Conservation (phyloP, 768 basidiomycete species). For the Mycena amicta region DNA sequence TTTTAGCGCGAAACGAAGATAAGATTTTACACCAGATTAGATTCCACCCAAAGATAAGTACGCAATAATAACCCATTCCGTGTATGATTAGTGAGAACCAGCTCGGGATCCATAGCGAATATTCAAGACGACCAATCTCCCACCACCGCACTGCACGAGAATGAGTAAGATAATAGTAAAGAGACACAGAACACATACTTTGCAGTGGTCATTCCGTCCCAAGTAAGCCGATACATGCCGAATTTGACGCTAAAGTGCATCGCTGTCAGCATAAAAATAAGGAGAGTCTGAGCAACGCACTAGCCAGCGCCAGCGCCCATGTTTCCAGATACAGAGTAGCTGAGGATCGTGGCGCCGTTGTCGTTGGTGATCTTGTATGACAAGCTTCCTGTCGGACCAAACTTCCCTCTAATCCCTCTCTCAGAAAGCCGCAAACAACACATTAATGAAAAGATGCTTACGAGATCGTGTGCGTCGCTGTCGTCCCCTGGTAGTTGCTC, state of each 20-base stretch:
- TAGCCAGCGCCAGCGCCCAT: conserved; percentile 23
- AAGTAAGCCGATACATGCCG: conserved; percentile 17
- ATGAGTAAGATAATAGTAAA: conserved; percentile 11
- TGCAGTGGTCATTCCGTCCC: conserved; percentile 21
- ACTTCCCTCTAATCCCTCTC: conserved; percentile 9
- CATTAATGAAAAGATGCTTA: not conserved
- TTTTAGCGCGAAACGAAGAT: no score
- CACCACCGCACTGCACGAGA: not conserved
- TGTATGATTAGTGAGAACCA: not conserved
- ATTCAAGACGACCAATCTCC: not conserved
- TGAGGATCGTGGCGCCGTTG: conserved; percentile 11
- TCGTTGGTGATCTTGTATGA: conserved; percentile 19
- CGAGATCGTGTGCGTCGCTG: conserved; percentile 18
- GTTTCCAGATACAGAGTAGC: conserved; percentile 15
- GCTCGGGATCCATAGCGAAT: no score
- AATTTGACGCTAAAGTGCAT: conserved; percentile 15
- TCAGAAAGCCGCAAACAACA: not conserved
- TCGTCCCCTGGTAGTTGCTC: conserved; percentile 14
- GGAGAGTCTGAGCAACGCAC: not conserved
- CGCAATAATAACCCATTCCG: not conserved
- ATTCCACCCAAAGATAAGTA: no score
- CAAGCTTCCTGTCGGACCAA: conserved; percentile 18
- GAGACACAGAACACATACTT: conserved; percentile 5
- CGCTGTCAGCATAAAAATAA: not conserved
- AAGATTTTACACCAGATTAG: not conserved